These are phyloP conservation scores for Sugiyamaella lignohabitans DNA, from an alignment of 805 yeast species.

Conservation along the genomic window DNA sequence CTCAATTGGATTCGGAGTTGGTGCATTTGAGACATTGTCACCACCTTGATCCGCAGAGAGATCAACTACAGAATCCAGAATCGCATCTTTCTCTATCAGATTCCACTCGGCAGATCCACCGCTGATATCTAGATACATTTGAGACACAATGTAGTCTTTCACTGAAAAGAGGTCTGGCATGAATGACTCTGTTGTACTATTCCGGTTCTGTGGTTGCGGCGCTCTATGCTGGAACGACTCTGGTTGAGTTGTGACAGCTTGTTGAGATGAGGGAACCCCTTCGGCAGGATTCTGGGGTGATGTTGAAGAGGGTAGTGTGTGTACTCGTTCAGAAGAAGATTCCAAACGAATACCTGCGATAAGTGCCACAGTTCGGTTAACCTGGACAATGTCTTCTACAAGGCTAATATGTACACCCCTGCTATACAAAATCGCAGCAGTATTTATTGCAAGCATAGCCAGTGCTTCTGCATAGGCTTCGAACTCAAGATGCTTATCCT, in stretches of 20 bases:
- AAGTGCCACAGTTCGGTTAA: constrained; percentile 22
- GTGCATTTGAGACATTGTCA: no score
- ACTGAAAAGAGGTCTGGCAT: constrained; percentile 13
- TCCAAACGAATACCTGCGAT: constrained; percentile 1
- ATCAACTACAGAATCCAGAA: neutral
- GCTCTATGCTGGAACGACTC: neutral
- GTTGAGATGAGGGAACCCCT: neutral
- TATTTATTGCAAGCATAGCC: constrained; percentile 30
- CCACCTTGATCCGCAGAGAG: no score
- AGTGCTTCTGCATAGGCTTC: constrained; percentile 27
- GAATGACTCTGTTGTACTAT: no score
- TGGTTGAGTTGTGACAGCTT: neutral
- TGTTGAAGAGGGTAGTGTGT: neutral
- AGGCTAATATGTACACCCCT: constrained; percentile 24
- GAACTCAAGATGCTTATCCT: constrained; percentile 27
- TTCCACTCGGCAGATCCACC: constrained; percentile 34
- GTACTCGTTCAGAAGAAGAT: neutral
- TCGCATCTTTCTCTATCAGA: constrained; percentile 19
- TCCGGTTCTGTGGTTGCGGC: no score
- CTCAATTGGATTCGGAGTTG: no score
- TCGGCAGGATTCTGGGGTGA: neutral
- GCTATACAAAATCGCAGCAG: constrained; percentile 25
- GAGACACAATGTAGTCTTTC: constrained; percentile 26
- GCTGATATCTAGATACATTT: constrained; percentile 29
- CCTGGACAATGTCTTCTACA: constrained; percentile 20